Base-by-base conservation (phyloP, 192 early-diverging fungal species). In the Coemansia sp. region DNA sequence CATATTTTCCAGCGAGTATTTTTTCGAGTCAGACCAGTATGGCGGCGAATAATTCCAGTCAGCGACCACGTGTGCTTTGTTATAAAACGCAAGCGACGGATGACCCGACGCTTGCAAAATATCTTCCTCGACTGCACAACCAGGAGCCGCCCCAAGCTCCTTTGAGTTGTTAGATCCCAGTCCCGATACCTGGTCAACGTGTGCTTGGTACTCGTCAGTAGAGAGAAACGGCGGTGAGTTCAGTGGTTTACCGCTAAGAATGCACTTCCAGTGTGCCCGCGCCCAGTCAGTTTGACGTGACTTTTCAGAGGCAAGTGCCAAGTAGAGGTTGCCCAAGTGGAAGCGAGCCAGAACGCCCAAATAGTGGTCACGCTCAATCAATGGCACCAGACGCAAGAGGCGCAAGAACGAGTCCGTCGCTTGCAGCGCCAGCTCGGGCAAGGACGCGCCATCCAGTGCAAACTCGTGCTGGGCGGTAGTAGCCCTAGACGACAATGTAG, bases 351-450 rank as follows among this genome's bases (percentile, higher is more conserved):
- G 78, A 31, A 85, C 88, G 34, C 82, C 85, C 10, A 89, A 53
- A 60, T 89, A 90, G 38, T 90, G 89, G 67, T 92, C 90, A 37
- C 85, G 82, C 61, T 85, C 75, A 44, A 92, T 87, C 66, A 85
- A 63, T 12, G 82, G 76, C 38, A 86, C 83, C 64, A 88, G 70
- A 0, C 85, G 78, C 67, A 92, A 77, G 6, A 89, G 53, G 12
- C 77, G 78, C 62, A 71, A 32, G 15, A 71, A 41, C 44, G 83
- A 63, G 32, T 77, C 72, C 0, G 29, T 51, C n/a, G 74, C 78
- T 21, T 67, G 38, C 23, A 53, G 21, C 0, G 29, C 58, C 34
- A 77, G 48, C 41, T 59, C 57, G 0, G 64, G 69, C 46, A 60
- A 27, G 14, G 34, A 38, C 2, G 15, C 29, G 38, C 45, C 44